These are phyloP conservation scores for Calonectria multiphialidica DNA, from an alignment of 2,329 filamentous ascomycete genomes.

Conservation along the genomic window DNA sequence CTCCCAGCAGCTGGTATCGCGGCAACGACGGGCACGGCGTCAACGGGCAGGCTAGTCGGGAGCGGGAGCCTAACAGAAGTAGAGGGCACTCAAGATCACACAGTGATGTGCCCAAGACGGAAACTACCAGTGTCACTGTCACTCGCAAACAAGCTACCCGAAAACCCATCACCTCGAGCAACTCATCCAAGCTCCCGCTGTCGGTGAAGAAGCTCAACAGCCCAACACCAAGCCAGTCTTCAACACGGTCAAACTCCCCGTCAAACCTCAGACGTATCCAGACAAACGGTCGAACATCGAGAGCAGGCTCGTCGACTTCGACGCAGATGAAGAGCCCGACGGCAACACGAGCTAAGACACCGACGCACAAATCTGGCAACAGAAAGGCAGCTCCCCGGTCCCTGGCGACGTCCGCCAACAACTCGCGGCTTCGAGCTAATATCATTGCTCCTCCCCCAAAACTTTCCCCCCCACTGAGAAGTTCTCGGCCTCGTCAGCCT, in stretches of 20 bases:
- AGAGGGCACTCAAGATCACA: conserved; percentile 63
- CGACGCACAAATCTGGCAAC: conserved; percentile 49
- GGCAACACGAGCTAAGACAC: conserved; percentile 56
- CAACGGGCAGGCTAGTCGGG: conserved; percentile 34
- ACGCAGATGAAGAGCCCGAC: conserved; percentile 56
- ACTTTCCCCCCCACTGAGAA: conserved; percentile 82
- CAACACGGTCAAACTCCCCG: conserved; percentile 69
- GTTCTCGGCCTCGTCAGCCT: conserved; percentile 83
- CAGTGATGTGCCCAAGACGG: conserved; percentile 68
- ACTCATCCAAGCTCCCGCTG: conserved; percentile 59
- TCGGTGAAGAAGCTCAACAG: conserved; percentile 59
- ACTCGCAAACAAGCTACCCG: conserved; percentile 48
- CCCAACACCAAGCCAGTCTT: conserved; percentile 62
- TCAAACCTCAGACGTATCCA: conserved; percentile 57
- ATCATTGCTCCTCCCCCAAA: conserved; percentile 78
- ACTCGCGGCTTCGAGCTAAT: conserved; percentile 76
- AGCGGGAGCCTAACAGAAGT: conserved; percentile 41
- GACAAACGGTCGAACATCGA: conserved; percentile 55
- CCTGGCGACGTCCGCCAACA: conserved; percentile 63
- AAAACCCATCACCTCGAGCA: conserved; percentile 40
- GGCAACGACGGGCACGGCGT: conserved; percentile 44
- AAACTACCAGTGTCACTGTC: conserved; percentile 43
- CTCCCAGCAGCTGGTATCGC: conserved; percentile 76
- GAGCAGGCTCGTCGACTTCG: conserved; percentile 46
- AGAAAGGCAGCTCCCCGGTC: conserved; percentile 57